Base-by-base conservation (phyloP, 140 eudicot species). In the Bidens hawaiensis region DNA sequence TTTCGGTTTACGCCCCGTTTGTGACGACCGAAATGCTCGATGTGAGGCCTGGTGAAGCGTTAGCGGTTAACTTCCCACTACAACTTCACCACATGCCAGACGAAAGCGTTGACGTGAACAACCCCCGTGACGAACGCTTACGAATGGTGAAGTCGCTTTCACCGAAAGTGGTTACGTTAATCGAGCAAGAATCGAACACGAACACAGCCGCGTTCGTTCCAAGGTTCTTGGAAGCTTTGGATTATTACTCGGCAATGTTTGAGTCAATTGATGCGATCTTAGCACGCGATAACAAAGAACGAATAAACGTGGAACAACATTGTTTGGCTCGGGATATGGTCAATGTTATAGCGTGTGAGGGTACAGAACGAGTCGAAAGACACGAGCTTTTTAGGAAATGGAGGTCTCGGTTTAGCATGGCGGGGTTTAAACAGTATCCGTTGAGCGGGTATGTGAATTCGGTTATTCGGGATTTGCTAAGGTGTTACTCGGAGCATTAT, bases 111-210 rank as follows among this genome's bases (percentile, higher is more conserved):
- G 89, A 86, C 30, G 82, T 90, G 77, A 76, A 77, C 42, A 90
- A 90, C 65, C 97, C 97, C 12, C 75, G 97, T 49, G 97, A 90
- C 25, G 93, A 75, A 65, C 83, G 85, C 24, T 57, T 90, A 40
- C 60, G 97, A 65, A 81, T 88, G 87, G 84, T 87, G 67, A 90
- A 80, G 56, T 90, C 96, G 9, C 86, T 90, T 6, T 48, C 71
- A 18, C 97, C 97, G 1, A 86, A 80, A 53, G 96, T 90, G 25
- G 83, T 81, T 14, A 90, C 97, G 3, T 62, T 90, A 65, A 85
- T 90, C 42, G 97, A 90, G 76, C 97, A 90, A 70, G 97, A 90
- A 77, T 86, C 95, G 4, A 90, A 90, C 78, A 81, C 97, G 24
- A 90, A 90, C 28, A 90, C 97, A 0, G 82, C 97, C 2, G 85